These are phyloP conservation scores for Byssoonygena ceratinophila DNA, from an alignment of 2,329 filamentous ascomycete species.

Conservation along the genomic window DNA sequence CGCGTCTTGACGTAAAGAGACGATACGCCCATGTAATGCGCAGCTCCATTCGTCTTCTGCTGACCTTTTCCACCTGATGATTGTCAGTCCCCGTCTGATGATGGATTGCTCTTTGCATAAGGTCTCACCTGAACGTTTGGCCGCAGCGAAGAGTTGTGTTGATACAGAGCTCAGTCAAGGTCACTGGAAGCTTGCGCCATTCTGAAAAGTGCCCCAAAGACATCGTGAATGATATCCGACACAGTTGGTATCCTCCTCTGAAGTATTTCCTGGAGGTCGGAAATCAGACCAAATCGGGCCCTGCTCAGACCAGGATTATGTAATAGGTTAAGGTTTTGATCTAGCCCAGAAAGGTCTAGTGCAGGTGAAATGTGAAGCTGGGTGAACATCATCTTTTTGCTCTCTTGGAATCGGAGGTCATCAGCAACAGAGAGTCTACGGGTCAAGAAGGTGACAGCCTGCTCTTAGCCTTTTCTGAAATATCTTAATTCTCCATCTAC, in stretches of 20 bases:
- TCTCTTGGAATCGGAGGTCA: background rate
- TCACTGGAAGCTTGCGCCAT: slow-evolving; percentile 80
- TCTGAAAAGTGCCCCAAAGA: slow-evolving; percentile 48
- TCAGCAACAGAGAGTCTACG: background rate
- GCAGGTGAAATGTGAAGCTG: background rate
- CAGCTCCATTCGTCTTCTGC: slow-evolving; percentile 79
- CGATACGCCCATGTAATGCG: slow-evolving; percentile 69
- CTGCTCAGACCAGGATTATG: background rate
- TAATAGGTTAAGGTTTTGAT: background rate
- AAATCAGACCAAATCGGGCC: background rate
- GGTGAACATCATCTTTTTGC: slow-evolving; percentile 4
- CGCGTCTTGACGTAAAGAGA: slow-evolving; percentile 75
- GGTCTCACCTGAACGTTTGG: slow-evolving; percentile 65
- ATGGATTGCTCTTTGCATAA: background rate
- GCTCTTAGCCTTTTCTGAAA: background rate
- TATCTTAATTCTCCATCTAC: background rate
- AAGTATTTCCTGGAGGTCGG: background rate
- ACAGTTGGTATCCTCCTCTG: background rate
- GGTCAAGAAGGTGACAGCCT: background rate
- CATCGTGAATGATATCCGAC: slow-evolving; percentile 20
- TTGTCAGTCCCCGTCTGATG: background rate
- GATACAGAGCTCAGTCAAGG: slow-evolving; percentile 76
- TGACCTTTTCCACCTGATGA: slow-evolving; percentile 68
- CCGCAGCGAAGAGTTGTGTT: slow-evolving; percentile 90
- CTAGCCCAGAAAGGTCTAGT: background rate